Evolutionary conservation across 2,329 filamentous ascomycete genomes (phyloP).

Genomic region (Pseudovirgaria hyperparasitica): DNA sequence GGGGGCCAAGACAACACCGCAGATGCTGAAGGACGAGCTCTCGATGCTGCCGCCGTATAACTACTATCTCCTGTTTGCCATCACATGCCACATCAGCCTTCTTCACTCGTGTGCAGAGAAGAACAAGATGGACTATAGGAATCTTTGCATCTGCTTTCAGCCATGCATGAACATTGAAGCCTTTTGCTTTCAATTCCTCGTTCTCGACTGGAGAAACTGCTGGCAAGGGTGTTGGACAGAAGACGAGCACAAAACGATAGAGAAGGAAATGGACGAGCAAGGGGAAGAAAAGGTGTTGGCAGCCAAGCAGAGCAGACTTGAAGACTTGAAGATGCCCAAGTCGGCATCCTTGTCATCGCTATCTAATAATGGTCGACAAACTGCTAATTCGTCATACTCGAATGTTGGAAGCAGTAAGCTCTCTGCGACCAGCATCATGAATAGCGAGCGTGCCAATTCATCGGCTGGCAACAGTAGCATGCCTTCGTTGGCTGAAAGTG

Average conservation of each 20-base stretch:
- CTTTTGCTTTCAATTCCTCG: conserved; percentile 89
- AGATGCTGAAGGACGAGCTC: conserved; percentile 78
- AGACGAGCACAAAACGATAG: conserved; percentile 62
- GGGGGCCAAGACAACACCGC: conserved; percentile 67
- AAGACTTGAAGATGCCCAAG: conserved; percentile 6
- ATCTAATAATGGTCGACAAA: conserved; percentile 4
- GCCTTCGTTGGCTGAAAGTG: conserved; percentile 25
- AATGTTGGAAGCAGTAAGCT: too few relatives aligned
- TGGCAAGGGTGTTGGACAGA: conserved; percentile 96
- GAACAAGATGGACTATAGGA: conserved; percentile 97
- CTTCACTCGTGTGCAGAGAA: conserved; percentile 83
- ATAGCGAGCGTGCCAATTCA: conserved; percentile 44
- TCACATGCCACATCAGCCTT: conserved; percentile 88
- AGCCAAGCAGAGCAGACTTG: too few relatives aligned
- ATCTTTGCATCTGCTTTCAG: conserved; percentile 93
- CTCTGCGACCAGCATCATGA: conserved; percentile 9
- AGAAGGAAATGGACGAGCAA: conserved; percentile 46
- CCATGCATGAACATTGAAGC: conserved; percentile 93
- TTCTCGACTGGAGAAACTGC: conserved; percentile 90
- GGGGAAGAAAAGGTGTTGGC: too few relatives aligned
- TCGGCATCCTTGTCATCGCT: conserved; percentile 1
- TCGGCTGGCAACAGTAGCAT: conserved; percentile 49
- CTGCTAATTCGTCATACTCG: too few relatives aligned
- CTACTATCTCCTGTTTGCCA: conserved; percentile 94
- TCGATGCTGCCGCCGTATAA: conserved; percentile 93